A percentile compares a stretch with the other conserved stretches of the same genome.
phyloP scores from a whole-genome alignment of 1,284 basidiomycete species.

The Leccinum cinnamomeum region DNA sequence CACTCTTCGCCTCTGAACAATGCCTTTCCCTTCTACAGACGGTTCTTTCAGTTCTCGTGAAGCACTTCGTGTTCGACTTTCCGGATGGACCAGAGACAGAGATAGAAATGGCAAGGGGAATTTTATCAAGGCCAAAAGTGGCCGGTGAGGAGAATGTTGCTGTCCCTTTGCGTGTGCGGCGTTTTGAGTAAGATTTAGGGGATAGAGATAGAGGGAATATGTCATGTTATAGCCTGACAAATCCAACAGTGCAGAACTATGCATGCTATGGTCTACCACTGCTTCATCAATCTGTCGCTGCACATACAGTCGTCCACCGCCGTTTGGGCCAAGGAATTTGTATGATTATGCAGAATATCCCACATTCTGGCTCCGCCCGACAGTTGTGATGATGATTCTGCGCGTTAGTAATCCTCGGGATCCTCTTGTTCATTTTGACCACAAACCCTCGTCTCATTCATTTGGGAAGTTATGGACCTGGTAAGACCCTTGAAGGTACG shows the following conservation, averaged over 20 bases:
- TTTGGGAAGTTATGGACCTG: not conserved
- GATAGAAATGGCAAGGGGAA: slow-evolving; percentile 37
- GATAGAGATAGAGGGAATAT: not conserved
- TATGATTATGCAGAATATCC: too few relatives aligned
- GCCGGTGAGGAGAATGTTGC: slow-evolving; percentile 40
- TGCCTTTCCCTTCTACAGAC: slow-evolving; percentile 33
- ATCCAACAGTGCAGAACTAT: too few relatives aligned
- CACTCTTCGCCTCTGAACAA: not conserved
- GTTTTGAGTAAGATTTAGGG: slow-evolving; percentile 11
- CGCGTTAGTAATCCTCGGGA: not conserved
- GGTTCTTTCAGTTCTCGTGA: slow-evolving; percentile 46
- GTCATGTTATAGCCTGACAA: too few relatives aligned
- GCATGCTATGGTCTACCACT: too few relatives aligned
- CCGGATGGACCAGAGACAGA: slow-evolving; percentile 40
- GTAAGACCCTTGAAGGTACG: not conserved
- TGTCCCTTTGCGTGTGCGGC: slow-evolving; percentile 43
- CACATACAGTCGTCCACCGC: too few relatives aligned
- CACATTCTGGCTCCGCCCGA: too few relatives aligned
- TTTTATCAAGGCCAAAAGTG: slow-evolving; percentile 47
- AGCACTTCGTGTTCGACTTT: slow-evolving; percentile 47
- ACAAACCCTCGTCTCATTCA: not conserved
- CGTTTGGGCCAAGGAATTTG: too few relatives aligned
- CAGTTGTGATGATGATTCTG: not conserved
- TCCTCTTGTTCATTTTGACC: too few relatives aligned
- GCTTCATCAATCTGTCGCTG: too few relatives aligned